Evolutionary conservation across 257 asterid species (phyloP), one percentile per base, ranked within the genome.

Genomic region (Salvia splendens): DNA sequence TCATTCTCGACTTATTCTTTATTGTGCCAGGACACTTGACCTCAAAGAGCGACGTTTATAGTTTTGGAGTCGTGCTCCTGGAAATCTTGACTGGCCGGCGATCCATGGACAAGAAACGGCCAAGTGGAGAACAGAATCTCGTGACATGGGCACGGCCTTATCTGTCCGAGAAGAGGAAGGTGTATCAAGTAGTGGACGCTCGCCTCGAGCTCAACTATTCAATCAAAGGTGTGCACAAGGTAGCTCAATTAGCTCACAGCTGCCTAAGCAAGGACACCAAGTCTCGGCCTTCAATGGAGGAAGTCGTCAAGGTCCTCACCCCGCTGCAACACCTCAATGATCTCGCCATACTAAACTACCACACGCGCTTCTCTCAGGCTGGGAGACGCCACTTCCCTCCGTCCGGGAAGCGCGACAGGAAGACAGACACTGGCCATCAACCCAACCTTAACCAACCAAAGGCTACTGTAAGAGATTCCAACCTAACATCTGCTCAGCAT

Each of bases 141-240:
- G 97, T 89, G 9, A 81, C 86, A 9, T 92, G 98, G 98, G 98
- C 98, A 0, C 78, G 93, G 3, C 93, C 95, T 24, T 92, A 86
- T 72, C 73, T 92, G 60, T 85, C 89, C 1, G 97, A 92, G 78
- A 89, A 87, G 79, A 71, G 97, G 42, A 92, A 89, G 80, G 86
- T 89, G 15, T 86, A 81, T 69, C 97, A 87, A 65, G 76, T 92
- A 36, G 97, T 92, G 7, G 98, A 92, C 74, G 97, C 98, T 5
- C 93, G 97, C 0, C 79, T 92, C 17, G 98, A 92, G 57, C 83
- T 92, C 8, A 85, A 82, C 55, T 92, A 87, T 83, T 92, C 98
- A 10, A 65, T 87, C 57, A 87, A 86, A 85, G 97, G 96, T 42
- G 98, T 85, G 7, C 93, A 82, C 10, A 92, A 84, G 68, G 82